Evolutionary conservation across 1,284 basidiomycete species (phyloP).

Genomic region (Cryptococcus neoformans): DNA sequence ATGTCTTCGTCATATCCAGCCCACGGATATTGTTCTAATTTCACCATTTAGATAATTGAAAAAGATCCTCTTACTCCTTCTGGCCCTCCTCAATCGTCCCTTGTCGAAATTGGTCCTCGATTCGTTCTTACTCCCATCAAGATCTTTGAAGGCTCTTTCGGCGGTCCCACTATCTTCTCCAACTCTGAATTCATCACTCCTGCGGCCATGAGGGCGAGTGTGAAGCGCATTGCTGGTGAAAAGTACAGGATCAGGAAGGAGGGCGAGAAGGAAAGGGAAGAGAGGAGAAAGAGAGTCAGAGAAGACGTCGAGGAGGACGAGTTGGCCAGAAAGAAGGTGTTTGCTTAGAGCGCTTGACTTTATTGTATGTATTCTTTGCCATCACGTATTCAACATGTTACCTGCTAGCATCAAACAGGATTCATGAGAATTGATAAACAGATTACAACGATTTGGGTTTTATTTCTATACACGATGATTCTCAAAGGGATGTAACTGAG

Average conservation of each 20-base stretch:
- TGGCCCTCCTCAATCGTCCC: constrained; percentile 57
- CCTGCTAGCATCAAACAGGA: not conserved
- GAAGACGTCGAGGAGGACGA: constrained; percentile 67
- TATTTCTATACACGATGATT: not conserved
- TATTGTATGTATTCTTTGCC: constrained; percentile 3
- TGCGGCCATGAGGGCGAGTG: constrained; percentile 69
- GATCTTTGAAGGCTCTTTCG: constrained; percentile 97
- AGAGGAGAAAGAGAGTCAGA: constrained; percentile 64
- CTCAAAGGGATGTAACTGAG: not conserved
- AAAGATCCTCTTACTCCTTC: constrained; percentile 59
- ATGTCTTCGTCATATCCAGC: constrained; percentile 15
- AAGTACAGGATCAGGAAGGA: constrained; percentile 79
- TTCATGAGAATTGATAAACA: not conserved
- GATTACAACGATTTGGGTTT: no score
- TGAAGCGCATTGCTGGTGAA: constrained; percentile 68
- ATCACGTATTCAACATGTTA: not conserved
- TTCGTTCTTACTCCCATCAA: constrained; percentile 97
- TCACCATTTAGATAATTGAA: constrained; percentile 52
- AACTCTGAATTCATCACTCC: constrained; percentile 96
- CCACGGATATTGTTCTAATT: not conserved
- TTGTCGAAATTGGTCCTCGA: constrained; percentile 94
- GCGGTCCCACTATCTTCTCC: constrained; percentile 91
- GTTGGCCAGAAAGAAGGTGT: constrained; percentile 82
- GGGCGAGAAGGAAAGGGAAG: constrained; percentile 64
- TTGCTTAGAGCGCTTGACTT: constrained; percentile 56